Base-by-base conservation (phyloP, 2,329 filamentous ascomycete species). In the Pseudogymnoascus sp. region DNA sequence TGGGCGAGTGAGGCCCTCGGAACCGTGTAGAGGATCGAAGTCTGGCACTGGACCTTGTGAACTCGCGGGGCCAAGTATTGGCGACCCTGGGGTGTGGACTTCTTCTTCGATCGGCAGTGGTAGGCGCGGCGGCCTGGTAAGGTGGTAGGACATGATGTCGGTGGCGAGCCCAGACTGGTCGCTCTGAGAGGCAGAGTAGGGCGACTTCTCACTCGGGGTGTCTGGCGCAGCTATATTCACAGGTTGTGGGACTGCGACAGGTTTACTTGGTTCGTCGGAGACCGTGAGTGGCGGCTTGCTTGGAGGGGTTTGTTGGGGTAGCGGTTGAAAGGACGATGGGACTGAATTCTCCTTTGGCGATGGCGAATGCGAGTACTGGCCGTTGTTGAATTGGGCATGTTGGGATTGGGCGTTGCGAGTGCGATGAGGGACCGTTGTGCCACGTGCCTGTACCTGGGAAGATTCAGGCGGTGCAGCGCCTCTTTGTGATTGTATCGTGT, bases 51-150 rank as follows among this genome's bases (percentile, higher is more conserved):
- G 68, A 33, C 65, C 66, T 37, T 69, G 67, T 11, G 67, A 73
- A 71, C 90, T 87, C 29, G 86, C 80, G 1, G 91, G 83, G 5
- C 88, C 85, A 64, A 93, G 84, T 66, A 96, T 93, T 60, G 93
- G 93, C 47, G 92, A 97, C 26, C 92, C 92, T 1, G 93, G 93
- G 0, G 89, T 91, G 68, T 94, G 87, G 11, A 89, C 83, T 72
- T 96, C 92, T 78, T 97, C 90, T 69, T 95, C 92, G 69, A 97
- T 97, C 61, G 93, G 92, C 63, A 97, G 83, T 63, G 93, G 93
- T 69, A 97, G 79, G 64, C 93, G 88, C 59, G 93, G 93, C 50
- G 93, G 93, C n/a, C 88, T 82, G 63, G 81, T 78, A 66, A 86
- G 69, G 83, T 74, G 75, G 69, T 86, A 87, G 44, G 80, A 80